Percentiles rank a stretch among this genome's conserved stretches.
phyloP scores from a whole-genome alignment of 2,329 filamentous ascomycete genomes.

The Exophiala dermatitidis region DNA sequence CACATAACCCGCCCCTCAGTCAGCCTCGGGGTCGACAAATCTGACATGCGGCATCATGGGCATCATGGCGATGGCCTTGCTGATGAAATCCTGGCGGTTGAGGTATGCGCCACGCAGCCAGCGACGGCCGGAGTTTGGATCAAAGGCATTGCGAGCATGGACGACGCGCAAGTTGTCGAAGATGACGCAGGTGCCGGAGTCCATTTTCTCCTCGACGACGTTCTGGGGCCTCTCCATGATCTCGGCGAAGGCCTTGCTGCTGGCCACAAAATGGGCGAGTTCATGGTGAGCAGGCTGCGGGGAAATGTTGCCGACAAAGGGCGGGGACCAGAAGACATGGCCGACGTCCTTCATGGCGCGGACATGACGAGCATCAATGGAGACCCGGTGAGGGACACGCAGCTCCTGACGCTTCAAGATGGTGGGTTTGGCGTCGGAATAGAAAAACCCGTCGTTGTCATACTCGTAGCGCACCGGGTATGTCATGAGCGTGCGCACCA shows the following conservation, averaged over 20 bases:
- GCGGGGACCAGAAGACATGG: conserved; percentile 65
- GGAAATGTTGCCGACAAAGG: conserved; percentile 61
- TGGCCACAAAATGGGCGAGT: conserved; percentile 32
- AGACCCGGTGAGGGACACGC: conserved; percentile 17
- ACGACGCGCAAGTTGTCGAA: conserved; percentile 80
- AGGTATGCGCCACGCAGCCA: conserved; percentile 87
- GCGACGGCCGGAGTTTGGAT: conserved; percentile 56
- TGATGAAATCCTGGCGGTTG: conserved; percentile 54
- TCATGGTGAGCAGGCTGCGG: conserved; percentile 14
- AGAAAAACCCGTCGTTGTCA: conserved; percentile 56
- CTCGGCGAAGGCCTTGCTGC: conserved; percentile 53
- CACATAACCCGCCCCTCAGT: not conserved
- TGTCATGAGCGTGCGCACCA: conserved; percentile 12
- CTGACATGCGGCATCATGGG: conserved; percentile 8
- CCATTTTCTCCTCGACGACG: conserved; percentile 64
- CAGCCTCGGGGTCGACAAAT: not conserved
- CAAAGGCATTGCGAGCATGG: conserved; percentile 74
- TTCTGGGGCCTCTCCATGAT: conserved; percentile 52
- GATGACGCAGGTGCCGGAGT: conserved; percentile 80
- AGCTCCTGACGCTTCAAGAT: conserved; percentile 33
- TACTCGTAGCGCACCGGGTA: conserved; percentile 40
- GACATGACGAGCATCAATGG: conserved; percentile 7
- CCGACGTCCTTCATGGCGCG: conserved; percentile 27
- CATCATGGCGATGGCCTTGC: conserved; percentile 17
- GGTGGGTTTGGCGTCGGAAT: conserved; percentile 53